Evolutionary conservation across 345 rosid genomes (phyloP), one percentile per base, ranked within the genome.

Genomic region (Zanthoxylum bungeanum): DNA sequence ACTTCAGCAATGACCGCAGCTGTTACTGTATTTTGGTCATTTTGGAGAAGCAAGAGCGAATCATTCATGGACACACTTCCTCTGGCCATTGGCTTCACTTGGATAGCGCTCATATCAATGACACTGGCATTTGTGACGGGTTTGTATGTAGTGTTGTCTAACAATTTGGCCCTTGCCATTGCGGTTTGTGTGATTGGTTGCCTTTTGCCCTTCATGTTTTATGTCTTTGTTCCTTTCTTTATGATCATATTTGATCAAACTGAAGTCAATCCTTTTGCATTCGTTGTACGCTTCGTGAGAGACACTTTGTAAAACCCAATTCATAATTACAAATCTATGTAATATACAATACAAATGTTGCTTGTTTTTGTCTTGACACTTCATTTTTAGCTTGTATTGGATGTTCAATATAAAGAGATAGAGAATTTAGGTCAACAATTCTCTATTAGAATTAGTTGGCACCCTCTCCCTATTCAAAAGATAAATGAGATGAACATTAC

Each of bases 21-120:
- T 2, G 64, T 64, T 8, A 4, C 51, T 0, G 42, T 73, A 1
- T 51, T 78, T 14, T 3, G 75, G 77, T 73, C 55, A 19, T 58
- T 66, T 24, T 49, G 44, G 24, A 16, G 7, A 0, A 8, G 33
- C 7, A 34, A 17, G 2, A 63, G 61, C 5, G 28, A 65, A 30
- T 47, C 56, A 19, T 65, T 65, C 37, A 47, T 28, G 69, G 69
- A 65, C 69, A 12, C 57, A 5, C 40, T 30, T 28, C 69, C 69
- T 2, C 8, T n/a, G 57, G 69, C 57, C 4, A 30, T 65, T 47
- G 34, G 28, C 9, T 65, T 65, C 39, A 65, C 69, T 8, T 73
- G 77, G 66, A 17, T 72, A 1, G 71, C 70, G 11, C 77, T 73
- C 34, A 8, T 68, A 10, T 67, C 71, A 2, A 77, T 77, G 80